phyloP scores from a whole-genome alignment of 208 protist species.

The Trypanosoma boissoni region DNA sequence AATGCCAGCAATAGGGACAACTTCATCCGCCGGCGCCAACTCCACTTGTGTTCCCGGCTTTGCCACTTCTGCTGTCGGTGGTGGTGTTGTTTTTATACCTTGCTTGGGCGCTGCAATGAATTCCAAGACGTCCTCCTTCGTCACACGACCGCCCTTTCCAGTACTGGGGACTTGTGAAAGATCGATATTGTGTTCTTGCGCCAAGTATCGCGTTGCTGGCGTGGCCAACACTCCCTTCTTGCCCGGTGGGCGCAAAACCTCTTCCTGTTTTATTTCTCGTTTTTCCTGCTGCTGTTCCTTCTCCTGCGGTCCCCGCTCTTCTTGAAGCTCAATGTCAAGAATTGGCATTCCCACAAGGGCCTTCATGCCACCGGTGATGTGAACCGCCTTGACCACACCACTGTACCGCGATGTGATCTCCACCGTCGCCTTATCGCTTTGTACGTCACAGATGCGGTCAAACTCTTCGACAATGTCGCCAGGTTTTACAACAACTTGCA shows the following conservation, averaged over 20 bases:
- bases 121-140: slow-evolving; percentile 88
- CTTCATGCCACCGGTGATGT: slow-evolving; percentile 78
- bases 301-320: not conserved
- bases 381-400: slow-evolving; percentile 84
- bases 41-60: not conserved
- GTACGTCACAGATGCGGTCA: slow-evolving; percentile 93
- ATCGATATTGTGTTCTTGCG: slow-evolving; percentile 79
- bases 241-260: no score
- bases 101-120: no score
- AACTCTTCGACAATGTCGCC: slow-evolving; percentile 93
- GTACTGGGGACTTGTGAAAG: slow-evolving; percentile 52
- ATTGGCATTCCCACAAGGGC: slow-evolving; percentile 85
- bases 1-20: slow-evolving; percentile 45
- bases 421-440: slow-evolving; percentile 94
- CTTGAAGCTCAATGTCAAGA: slow-evolving; percentile 81
- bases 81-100: no score
- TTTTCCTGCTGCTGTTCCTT: not conserved
- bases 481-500: slow-evolving; percentile 89
- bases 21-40: slow-evolving; percentile 22
- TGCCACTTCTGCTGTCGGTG: no score
- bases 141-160: slow-evolving; percentile 82
- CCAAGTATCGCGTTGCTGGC: slow-evolving; percentile 89
- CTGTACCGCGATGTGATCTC: slow-evolving; percentile 92
- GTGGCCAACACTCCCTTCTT: slow-evolving; percentile 77
- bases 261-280: not conserved